Base-by-base conservation (phyloP, 2,329 filamentous ascomycete species). In the Zasmidium angulare region DNA sequence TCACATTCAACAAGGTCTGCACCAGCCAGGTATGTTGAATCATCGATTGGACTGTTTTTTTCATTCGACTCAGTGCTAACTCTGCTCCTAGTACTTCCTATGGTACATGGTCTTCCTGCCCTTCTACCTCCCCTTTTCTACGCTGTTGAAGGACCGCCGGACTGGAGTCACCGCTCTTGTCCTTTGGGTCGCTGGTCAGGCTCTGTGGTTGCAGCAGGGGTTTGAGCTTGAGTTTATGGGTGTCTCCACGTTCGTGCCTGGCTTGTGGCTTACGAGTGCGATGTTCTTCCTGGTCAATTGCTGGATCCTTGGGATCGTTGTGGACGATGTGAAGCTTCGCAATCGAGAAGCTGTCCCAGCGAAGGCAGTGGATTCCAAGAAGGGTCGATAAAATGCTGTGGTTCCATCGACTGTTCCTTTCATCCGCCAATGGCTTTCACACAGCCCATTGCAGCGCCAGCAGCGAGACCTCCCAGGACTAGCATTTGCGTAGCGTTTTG, bases 1-100 rank as follows among this genome's bases (percentile, higher is more conserved):
- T 98, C 2, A 88, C 92, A 0, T 98, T 98, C 69, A 99, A 99
- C 79, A 99, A 99, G 79, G 95, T 99, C 63, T 98, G 93, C 82
- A 99, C 95, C 2, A 96, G 92, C 71, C 93, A 98, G 84, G 91
- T 95, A 83, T 64, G 82, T 72, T 14, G 9, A 22, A 36, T 23
- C 10, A 48, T 31, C 14, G 19, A 17, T 14, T 22, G 9, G 19
- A 29, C 6, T 29, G 26, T 21, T n/a, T 31, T 14, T 26, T 17
- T 23, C 48, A 40, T 49, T 50, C n/a, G 20, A 31, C 14, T n/a
- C 26, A 14, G 2, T 43, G 54, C 61, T 66, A 51, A 66, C 51
- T n/a, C 21, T 58, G 46, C 22, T 31, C 31, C 3, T 52, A 96
- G 91, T 99, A 99, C 75, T 99, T 99, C 75, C 84, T 99, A 52